These are phyloP conservation scores for Debaryomycetaceae sp. DNA, from an alignment of 1,139 yeast species.

Conservation along the genomic window DNA sequence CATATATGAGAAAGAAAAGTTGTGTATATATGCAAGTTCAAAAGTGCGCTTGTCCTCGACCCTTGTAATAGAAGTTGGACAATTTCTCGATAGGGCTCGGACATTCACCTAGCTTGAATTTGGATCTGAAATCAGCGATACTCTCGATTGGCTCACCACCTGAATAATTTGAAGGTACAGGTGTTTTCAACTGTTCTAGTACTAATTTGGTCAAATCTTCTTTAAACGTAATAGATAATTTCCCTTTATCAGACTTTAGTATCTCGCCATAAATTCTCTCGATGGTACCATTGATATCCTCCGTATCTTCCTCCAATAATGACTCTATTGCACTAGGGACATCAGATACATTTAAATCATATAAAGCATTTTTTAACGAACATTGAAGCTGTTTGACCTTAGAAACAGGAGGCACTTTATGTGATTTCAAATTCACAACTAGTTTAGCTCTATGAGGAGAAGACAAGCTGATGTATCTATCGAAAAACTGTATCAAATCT, in stretches of 20 bases:
- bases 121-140: slow-evolving; percentile 22
- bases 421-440: slow-evolving; percentile 69
- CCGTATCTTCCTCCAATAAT: slow-evolving; percentile 17
- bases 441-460: slow-evolving; percentile 44
- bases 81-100: slow-evolving; percentile 34
- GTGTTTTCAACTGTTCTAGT: slow-evolving; percentile 11
- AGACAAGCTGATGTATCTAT: slow-evolving; percentile 38
- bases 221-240: neutral
- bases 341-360: slow-evolving; percentile 19
- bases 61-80: slow-evolving; percentile 28
- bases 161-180: slow-evolving; percentile 28
- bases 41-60: slow-evolving; percentile 12
- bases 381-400: slow-evolving; percentile 22
- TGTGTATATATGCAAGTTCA: slow-evolving; percentile 1
- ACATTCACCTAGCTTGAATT: slow-evolving; percentile 22
- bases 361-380: slow-evolving; percentile 26
- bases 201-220: slow-evolving; percentile 6
- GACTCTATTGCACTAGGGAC: slow-evolving; percentile 25
- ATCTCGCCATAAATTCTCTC: neutral
- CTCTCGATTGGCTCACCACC: slow-evolving; percentile 19
- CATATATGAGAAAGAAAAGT: neutral
- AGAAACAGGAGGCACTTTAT: slow-evolving; percentile 29
- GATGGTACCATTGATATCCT: slow-evolving; percentile 10
- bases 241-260: neutral
- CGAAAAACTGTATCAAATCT: slow-evolving; percentile 57